Conservation (phyloP, 1,284 basidiomycete species). For the Neonothopanus nambi region DNA sequence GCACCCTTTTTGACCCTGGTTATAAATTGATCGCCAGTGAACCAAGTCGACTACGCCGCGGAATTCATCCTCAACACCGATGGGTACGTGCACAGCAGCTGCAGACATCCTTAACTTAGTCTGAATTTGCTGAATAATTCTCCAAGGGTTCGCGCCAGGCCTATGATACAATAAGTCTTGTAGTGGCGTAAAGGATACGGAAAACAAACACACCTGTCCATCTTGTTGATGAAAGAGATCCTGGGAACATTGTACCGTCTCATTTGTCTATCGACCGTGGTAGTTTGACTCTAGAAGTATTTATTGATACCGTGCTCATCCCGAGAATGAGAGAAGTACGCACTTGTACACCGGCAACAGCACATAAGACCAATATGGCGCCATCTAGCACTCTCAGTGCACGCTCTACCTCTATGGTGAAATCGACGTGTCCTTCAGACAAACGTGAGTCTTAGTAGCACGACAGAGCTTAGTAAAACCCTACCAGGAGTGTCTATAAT, state of each 20-base stretch:
- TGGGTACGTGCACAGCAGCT: constrained; percentile 96
- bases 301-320: neutral
- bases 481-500: constrained; percentile 98
- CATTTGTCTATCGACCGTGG: constrained; percentile 99
- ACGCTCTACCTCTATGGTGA: constrained; percentile 98
- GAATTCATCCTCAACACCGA: constrained; percentile 89
- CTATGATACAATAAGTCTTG: constrained; percentile 38
- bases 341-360: constrained; percentile 94
- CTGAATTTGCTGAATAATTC: constrained; percentile 91
- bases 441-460: neutral
- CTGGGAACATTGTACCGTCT: constrained; percentile 93
- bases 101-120: constrained; percentile 91
- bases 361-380: constrained; percentile 95
- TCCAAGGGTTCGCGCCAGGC: constrained; percentile 96
- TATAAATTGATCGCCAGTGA: constrained; percentile 94
- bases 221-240: constrained; percentile 98
- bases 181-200: neutral
- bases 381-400: constrained; percentile 96
- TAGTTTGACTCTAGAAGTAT: constrained; percentile 85
- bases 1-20: constrained; percentile 93
- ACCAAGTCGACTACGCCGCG: constrained; percentile 93
- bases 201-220: constrained; percentile 78
- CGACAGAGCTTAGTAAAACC: constrained; percentile 13
- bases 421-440: constrained; percentile 90
- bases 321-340: constrained; percentile 21